Evolutionary conservation across 768 basidiomycete species (phyloP).

Genomic region (Naganishia onofrii): DNA sequence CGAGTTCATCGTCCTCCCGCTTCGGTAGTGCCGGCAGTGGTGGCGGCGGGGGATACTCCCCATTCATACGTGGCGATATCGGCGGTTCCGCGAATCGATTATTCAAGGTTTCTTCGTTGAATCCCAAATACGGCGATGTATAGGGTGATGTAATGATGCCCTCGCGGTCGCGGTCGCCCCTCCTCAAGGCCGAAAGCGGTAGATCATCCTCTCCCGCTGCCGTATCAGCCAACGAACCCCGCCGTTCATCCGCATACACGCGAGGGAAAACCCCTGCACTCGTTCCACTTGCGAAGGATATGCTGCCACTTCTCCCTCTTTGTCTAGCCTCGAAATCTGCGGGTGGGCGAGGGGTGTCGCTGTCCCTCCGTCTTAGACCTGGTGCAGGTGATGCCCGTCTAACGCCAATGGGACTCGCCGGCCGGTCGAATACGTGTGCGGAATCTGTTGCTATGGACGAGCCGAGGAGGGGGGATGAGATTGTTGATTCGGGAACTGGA

Average conservation of each 20-base stretch:
- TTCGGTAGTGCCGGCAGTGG: no score
- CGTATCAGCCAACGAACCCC: neutral
- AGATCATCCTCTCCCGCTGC: constrained; percentile 2
- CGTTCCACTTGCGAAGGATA: neutral
- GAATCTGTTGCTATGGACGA: no score
- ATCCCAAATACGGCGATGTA: neutral
- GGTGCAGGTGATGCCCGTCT: neutral
- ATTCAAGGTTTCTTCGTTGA: neutral
- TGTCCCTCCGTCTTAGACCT: neutral
- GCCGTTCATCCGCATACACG: neutral
- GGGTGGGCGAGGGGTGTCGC: neutral
- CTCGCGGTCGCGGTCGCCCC: neutral
- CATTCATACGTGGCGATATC: neutral
- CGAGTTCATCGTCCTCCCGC: no score
- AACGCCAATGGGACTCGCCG: neutral
- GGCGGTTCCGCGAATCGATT: neutral
- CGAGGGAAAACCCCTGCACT: neutral
- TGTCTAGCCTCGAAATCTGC: neutral
- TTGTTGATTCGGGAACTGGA: neutral
- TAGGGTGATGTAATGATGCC: neutral
- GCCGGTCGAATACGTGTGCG: neutral
- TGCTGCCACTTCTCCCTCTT: neutral
- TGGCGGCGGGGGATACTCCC: neutral
- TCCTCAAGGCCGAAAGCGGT: constrained; percentile 5
- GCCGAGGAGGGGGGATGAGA: no score